These are phyloP conservation scores for Collybia mongolica DNA, from an alignment of 768 basidiomycete genomes.

Conservation along the genomic window DNA sequence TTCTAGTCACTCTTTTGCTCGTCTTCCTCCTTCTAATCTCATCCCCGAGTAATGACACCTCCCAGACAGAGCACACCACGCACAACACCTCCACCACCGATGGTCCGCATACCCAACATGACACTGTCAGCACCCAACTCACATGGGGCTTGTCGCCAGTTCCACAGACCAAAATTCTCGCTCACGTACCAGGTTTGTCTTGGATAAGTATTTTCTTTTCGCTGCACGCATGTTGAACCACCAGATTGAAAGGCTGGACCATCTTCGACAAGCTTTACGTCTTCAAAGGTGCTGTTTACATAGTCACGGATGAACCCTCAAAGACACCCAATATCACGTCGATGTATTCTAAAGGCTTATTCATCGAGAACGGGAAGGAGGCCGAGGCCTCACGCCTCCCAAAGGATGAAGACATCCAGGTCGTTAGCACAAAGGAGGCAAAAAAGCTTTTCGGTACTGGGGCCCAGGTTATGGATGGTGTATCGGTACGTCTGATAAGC, in stretches of 20 bases:
- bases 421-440: constrained; percentile 72
- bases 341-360: constrained; percentile 70
- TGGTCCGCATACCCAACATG: constrained; percentile 8
- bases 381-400: constrained; percentile 64
- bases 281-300: constrained; percentile 76
- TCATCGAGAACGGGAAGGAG: constrained; percentile 56
- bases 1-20: constrained; percentile 50
- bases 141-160: constrained; percentile 37
- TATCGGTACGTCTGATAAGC: constrained; percentile 45
- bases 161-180: constrained; percentile 64
- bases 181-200: constrained; percentile 71
- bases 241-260: constrained; percentile 70
- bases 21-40: constrained; percentile 47
- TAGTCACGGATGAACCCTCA: constrained; percentile 74
- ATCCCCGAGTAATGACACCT: constrained; percentile 6
- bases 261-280: constrained; percentile 84
- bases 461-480: constrained; percentile 78
- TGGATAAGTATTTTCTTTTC: not conserved
- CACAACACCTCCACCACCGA: constrained; percentile 7
- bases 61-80: constrained; percentile 2
- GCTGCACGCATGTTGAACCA: constrained; percentile 1
- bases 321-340: constrained; percentile 61
- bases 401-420: constrained; percentile 72
- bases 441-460: constrained; percentile 64
- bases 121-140: constrained; percentile 24